These are phyloP conservation scores for Geosmithia putterillii DNA, from an alignment of 2,329 filamentous ascomycete species.

Conservation along the genomic window DNA sequence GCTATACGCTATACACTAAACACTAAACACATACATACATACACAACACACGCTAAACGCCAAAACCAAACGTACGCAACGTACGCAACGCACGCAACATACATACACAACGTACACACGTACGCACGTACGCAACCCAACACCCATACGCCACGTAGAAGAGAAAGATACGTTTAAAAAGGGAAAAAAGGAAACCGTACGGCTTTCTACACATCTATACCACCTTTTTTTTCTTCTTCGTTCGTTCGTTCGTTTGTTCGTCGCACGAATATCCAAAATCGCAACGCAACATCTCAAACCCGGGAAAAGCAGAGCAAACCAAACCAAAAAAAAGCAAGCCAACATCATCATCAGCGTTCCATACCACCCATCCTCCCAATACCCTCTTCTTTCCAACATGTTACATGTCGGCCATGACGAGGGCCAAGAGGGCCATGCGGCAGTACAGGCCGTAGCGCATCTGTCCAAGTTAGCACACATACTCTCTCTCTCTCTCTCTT, in stretches of 20 bases:
- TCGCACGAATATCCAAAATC: background rate
- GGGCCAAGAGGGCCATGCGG: slow-evolving; percentile 90
- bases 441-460: slow-evolving; percentile 98
- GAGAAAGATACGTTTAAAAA: slow-evolving; percentile 1
- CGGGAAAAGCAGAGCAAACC: slow-evolving; percentile 5
- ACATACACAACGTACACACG: slow-evolving; percentile 4
- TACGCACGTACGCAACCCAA: background rate
- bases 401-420: slow-evolving; percentile 53
- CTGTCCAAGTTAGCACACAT: slow-evolving; percentile 28
- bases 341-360: background rate
- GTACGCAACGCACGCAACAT: background rate
- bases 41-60: background rate
- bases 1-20: background rate
- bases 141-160: too few species aligned
- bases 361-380: background rate
- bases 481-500: background rate
- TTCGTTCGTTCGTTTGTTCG: background rate
- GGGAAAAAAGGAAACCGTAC: background rate
- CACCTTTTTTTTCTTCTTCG: background rate
- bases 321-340: background rate
- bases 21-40: background rate
- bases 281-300: slow-evolving; percentile 4
- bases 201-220: background rate
- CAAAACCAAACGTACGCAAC: background rate
- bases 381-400: background rate